Base-by-base conservation (phyloP, 192 early-diverging fungal species). In the Spizellomyces punctatus region DNA sequence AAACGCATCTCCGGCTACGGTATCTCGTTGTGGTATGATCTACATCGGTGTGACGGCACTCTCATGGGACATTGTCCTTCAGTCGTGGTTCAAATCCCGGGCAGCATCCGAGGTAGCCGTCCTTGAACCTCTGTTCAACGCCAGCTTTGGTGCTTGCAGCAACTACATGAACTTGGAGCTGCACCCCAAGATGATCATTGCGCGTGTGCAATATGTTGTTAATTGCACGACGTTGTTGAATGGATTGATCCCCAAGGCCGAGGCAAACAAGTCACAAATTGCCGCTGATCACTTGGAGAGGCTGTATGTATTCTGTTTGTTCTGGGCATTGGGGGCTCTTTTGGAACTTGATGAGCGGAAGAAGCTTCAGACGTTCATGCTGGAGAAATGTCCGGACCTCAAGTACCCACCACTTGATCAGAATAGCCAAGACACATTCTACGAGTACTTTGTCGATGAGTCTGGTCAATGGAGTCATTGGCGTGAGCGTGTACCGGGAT, bases 11-110 rank as follows among this genome's bases (percentile, higher is more conserved):
- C 87, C 87, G 14, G 87, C 87, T 10, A 89, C 87, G 17, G 87
- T 89, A 8, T 88, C 86, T 27, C 76, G 87, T 36, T 89, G 87
- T 71, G 87, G 87, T 64, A 89, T 89, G 87, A 89, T 89, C 69
- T 89, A 89, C 72, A 88, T 89, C 69, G 87, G 87, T 71, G 78
- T 88, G n/a, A 87, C 81, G 3, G 82, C 86, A 6, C 78, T 89
- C 14, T 79, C 87, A 47, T 89, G 87, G 87, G 87, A 88, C 52
- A 83, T 88, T 75, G 80, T 83, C 16, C 78, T 89, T n/a, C 84
- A 86, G 67, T 81, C 83, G 8, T 89, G 87, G 87, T 85, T 88
- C 68, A 89, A 89, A 70, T 73, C 79, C 14, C 67, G 86, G 45
- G 47, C 80, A 21, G 55, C 81, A 36, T 55, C 68, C 43, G 87